These are phyloP conservation scores for Barbatosphaeria neglecta DNA, from an alignment of 495 filamentous ascomycete species.

Conservation along the genomic window DNA sequence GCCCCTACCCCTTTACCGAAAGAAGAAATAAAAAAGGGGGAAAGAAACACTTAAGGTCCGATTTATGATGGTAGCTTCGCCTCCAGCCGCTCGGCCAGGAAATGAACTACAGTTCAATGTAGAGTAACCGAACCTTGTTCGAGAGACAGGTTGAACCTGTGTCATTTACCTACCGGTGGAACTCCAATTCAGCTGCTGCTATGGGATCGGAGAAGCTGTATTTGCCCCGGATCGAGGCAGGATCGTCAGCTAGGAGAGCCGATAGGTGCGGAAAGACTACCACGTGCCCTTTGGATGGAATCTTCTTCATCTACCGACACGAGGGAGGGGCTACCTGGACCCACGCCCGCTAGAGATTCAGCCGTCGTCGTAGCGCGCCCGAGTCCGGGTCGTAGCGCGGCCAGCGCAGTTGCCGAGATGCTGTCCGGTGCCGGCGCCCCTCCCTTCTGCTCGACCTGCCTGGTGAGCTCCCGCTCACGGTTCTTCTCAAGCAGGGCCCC, in stretches of 20 bases:
- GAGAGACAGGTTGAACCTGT: too few species aligned
- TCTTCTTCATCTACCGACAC: slow-evolving; percentile 52
- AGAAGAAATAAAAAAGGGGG: too few species aligned
- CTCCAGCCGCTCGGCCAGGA: too few species aligned
- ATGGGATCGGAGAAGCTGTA: slow-evolving; percentile 35
- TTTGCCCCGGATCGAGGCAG: slow-evolving; percentile 13
- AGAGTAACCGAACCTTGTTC: too few species aligned
- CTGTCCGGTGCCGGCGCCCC: neutral
- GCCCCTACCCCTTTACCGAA: too few species aligned
- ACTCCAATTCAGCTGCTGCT: slow-evolving; percentile 33
- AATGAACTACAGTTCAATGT: too few species aligned
- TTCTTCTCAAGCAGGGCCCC: slow-evolving; percentile 70
- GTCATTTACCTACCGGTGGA: slow-evolving; percentile 1
- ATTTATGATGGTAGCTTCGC: too few species aligned
- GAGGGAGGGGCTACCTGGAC: slow-evolving; percentile 49
- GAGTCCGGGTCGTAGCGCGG: neutral
- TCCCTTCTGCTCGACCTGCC: slow-evolving; percentile 16
- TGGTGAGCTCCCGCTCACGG: slow-evolving; percentile 33
- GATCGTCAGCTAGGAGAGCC: slow-evolving; percentile 11
- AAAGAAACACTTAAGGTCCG: too few species aligned
- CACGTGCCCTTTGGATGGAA: slow-evolving; percentile 61
- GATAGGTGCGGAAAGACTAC: slow-evolving; percentile 28
- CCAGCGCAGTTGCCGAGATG: neutral
- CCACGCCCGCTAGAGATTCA: slow-evolving; percentile 37
- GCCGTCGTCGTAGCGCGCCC: slow-evolving; percentile 50